Evolutionary conservation across 148 eudicot species (phyloP), one percentile per base, ranked within the genome.

Genomic region (Bassia scoparia): DNA sequence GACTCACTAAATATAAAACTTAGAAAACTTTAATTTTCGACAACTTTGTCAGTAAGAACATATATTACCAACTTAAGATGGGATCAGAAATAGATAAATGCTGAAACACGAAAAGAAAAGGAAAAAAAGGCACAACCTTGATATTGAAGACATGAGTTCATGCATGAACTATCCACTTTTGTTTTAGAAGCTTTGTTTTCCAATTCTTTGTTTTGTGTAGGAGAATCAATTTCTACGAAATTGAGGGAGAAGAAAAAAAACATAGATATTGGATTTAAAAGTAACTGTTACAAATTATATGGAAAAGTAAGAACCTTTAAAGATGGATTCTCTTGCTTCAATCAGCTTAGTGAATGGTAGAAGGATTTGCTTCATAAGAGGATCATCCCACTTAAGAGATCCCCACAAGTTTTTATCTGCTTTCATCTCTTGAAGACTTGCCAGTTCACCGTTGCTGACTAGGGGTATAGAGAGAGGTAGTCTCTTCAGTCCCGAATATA

Each of bases 401-500:
- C 17, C 53, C 18, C 53, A 49, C 18, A 18, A 49, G 4, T 3
- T 3, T 49, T 12, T 17, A 16, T 49, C 53, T 15, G 17, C 53
- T 49, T 49, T 49, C 15, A 49, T 16, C 21, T 49, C 53, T 49
- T 49, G 53, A 49, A 49, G 20, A 15, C n/a, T n/a, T n/a, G n/a
- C n/a, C n/a, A n/a, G 35, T 56, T 37, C 60, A 62, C 60, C 70
- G 20, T 26, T 21, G 43, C 17, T 61, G 50, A 14, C 17, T 29
- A 69, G 2, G 31, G 74, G 60, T 30, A 75, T 59, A 66, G 35
- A 67, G 17, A 68, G 33, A 10, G 78, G 74, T 24, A 70, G 27
- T 76, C 37, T 76, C 60, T 60, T 70, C 61, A 69, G 31, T 10
- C 46, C 23, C 50, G 74, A 74, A 61, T 74, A 76, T 41, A 37